These are phyloP conservation scores for Xylariaceae sp. DNA, from an alignment of 2,329 filamentous ascomycete species.

Conservation along the genomic window DNA sequence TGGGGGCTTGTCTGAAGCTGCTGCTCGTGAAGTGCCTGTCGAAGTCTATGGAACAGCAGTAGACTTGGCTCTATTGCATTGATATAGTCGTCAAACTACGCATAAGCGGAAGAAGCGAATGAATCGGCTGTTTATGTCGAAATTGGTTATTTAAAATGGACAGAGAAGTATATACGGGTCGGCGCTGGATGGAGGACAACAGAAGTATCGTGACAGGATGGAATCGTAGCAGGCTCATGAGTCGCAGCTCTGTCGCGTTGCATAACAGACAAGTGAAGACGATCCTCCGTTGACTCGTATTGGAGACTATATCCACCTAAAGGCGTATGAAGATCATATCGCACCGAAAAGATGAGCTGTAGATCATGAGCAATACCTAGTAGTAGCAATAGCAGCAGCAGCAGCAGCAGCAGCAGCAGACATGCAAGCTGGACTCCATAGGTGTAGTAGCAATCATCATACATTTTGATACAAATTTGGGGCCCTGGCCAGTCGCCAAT, in stretches of 20 bases:
- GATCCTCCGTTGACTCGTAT: neutral
- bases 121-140: neutral
- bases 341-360: conserved; percentile 8
- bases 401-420: no score
- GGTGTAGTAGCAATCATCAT: no score
- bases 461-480: no score
- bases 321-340: conserved; percentile 20
- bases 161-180: neutral
- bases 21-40: neutral
- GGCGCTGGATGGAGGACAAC: neutral
- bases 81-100: neutral
- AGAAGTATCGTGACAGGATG: neutral
- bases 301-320: conserved; percentile 24
- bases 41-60: no score
- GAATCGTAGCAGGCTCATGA: conserved; percentile 1
- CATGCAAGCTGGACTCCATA: no score
- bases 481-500: no score
- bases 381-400: no score
- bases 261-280: neutral
- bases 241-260: neutral
- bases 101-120: neutral
- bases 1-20: neutral
- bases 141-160: neutral
- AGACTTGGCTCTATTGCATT: no score
- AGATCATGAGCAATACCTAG: neutral